Base-by-base conservation (phyloP, 139 green algal species). In the Haematococcus sp. region DNA sequence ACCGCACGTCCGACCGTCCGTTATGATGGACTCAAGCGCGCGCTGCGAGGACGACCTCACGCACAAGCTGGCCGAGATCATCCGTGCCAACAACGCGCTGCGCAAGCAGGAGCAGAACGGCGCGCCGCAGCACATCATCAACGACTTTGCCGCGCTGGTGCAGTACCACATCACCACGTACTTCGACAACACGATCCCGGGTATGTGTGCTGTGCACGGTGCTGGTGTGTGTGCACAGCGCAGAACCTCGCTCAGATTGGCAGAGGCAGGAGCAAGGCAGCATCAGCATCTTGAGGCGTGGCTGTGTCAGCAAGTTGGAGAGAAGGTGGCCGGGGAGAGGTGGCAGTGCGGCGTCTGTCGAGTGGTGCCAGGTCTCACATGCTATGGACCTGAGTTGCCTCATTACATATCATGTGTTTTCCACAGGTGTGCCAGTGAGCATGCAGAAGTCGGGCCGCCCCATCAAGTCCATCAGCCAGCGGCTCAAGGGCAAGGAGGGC, bases 1-100 rank as follows among this genome's bases (percentile, higher is more conserved):
- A 32, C 94, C 92, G 16, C 84, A 88, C 9, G 95, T 88, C 68
- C 73, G 84, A 2, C 96, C 96, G 9, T 91, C 83, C 16, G 96
- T 99, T 1, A 87, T 92, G 83, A 98, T 98, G 94, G 93, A 96
- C 88, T 49, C 31, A 3, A 54, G 27, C 31, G 33, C 22, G 16
- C 35, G 89, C 44, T 94, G 87, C 60, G 95, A 99, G 88, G 96
- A 99, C 80, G 96, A 99, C 81, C 74, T 99, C 52, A 99, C 96
- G 9, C 91, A 98, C 84, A 97, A 99, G 83, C 87, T 99, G 73
- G 86, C 83, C 34, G 93, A 98, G 80, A 98, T 99, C 73, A 84
- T 99, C 23, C 93, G 95, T 51, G 87, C 91, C 55, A 98, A 97
- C 86, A 93, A 93, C 76, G 79, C 86, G 28, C 86, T 99, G 61